Base-by-base conservation (phyloP, 805 yeast genomes). In the Yarrowia divulgata region DNA sequence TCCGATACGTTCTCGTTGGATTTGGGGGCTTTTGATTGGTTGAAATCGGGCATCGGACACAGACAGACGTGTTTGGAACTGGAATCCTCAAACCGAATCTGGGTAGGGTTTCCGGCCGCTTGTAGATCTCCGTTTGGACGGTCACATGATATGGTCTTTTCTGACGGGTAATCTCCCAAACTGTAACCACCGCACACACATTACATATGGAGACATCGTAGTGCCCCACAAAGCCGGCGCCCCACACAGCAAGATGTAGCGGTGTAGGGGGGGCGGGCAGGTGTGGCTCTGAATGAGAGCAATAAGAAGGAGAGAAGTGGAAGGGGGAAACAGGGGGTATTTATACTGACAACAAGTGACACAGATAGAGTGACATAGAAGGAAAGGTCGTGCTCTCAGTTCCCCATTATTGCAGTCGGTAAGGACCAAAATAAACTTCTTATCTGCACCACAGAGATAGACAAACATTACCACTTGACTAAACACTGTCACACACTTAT, bases 381-480 rank as follows among this genome's bases (percentile, higher is more conserved):
- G 4, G 29, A 23, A 2, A 23, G 29, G 29, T 4, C 29, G 4
- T 23, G 5, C 39, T 9, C 39, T 9, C 39, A 35, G n/a, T n/a
- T n/a, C n/a, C 39, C 12, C 16, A 12, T 16, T 39, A 5, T 10
- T 14, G 16, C 13, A 10, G 16, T 13, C 16, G 10, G 4, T 39
- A 12, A 10, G 6, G 16, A 12, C 6, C 35, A 29, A 14, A 58
- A 58, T 57, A 57, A 57, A 40, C 63, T 57, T 57, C 63, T 57
- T 57, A 57, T 57, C 63, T 57, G 63, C 63, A 57, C 60, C 49
- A 18, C 66, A 43, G 18, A 60, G 66, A 60, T 43, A 60, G 52
- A 45, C 52, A 34, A 12, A 58, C 66, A 39, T 60, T 42, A 43
- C 52, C 40, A 23, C 52, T n/a, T n/a, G 14, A 14, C 18, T 37